These are phyloP conservation scores for Nemania serpens DNA, from an alignment of 2,329 filamentous ascomycete genomes.

Conservation along the genomic window DNA sequence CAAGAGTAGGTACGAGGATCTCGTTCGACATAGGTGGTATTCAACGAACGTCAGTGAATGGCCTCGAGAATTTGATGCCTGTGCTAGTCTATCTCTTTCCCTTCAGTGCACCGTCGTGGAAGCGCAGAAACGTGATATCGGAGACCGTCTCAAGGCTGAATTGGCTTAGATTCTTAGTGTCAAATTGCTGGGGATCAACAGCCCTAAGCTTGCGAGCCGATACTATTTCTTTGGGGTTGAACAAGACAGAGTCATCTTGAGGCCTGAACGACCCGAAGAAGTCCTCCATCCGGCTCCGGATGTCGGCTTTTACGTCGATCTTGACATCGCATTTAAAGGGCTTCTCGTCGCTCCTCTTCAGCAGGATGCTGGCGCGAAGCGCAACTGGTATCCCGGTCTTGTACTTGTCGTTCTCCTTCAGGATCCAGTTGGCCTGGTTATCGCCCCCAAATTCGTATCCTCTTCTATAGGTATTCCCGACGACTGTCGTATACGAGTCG, in stretches of 20 bases:
- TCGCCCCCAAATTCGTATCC: constrained; percentile 5
- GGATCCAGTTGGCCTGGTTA: constrained; percentile 2
- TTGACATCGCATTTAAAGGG: not conserved
- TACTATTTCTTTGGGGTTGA: not conserved
- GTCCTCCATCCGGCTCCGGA: not conserved
- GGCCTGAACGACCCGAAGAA: not conserved
- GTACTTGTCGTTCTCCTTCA: not conserved
- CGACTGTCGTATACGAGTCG: not conserved
- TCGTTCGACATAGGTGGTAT: too few species aligned
- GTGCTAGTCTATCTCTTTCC: not conserved
- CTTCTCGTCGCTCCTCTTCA: not conserved
- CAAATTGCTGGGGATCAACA: not conserved
- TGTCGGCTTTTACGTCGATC: not conserved
- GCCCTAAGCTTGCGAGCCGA: not conserved
- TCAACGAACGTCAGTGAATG: too few species aligned
- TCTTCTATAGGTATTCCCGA: constrained; percentile 3
- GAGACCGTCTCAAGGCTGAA: not conserved
- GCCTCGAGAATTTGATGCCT: too few species aligned
- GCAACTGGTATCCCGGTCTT: not conserved
- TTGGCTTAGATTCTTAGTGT: constrained; percentile 1
- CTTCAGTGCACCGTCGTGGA: not conserved
- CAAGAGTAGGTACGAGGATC: too few species aligned
- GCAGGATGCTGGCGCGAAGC: constrained; percentile 1
- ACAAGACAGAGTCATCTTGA: constrained; percentile 1
- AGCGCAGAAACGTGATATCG: not conserved